A percentile compares a stretch with the other conserved stretches of the same genome.
Evolutionary conservation across 148 eudicot species (phyloP).

Genomic region (Persicaria tinctoria): DNA sequence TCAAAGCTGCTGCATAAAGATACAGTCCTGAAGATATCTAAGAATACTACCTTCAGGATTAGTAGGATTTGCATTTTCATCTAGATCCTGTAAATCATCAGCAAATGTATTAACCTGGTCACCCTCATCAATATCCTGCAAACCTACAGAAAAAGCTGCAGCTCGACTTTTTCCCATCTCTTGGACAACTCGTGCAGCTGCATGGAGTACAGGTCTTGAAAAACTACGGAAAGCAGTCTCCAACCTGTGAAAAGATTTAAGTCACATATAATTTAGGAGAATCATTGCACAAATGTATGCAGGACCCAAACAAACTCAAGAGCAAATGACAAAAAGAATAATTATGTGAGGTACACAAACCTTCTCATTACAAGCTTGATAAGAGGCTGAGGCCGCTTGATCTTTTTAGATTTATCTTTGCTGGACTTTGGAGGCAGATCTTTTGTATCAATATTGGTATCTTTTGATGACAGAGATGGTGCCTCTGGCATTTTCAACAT

Average conservation of each 20-base stretch:
- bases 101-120: conserved; percentile 61
- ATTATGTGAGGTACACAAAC: conserved; percentile 23
- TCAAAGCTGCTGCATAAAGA: not conserved
- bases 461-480: conserved; percentile 67
- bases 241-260: conserved; percentile 38
- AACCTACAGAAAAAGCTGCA: conserved; percentile 93
- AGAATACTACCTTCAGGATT: conserved; percentile 37
- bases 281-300: conserved; percentile 23
- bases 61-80: conserved; percentile 57
- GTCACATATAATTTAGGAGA: not conserved
- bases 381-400: conserved; percentile 87
- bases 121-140: conserved; percentile 91
- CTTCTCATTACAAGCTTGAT: conserved; percentile 98
- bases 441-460: conserved; percentile 45
- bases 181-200: conserved; percentile 96
- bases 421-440: conserved; percentile 60
- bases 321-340: not conserved
- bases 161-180: conserved; percentile 99
- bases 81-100: conserved; percentile 66
- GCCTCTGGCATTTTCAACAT: conserved; percentile 93
- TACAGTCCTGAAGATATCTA: conserved; percentile 1
- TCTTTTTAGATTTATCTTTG: conserved; percentile 77
- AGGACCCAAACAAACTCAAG: not conserved
- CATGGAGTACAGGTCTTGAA: conserved; percentile 92
- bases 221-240: conserved; percentile 92